Evolutionary conservation across 2,329 filamentous ascomycete genomes (phyloP).

Genomic region (Fusarium cicatricum): DNA sequence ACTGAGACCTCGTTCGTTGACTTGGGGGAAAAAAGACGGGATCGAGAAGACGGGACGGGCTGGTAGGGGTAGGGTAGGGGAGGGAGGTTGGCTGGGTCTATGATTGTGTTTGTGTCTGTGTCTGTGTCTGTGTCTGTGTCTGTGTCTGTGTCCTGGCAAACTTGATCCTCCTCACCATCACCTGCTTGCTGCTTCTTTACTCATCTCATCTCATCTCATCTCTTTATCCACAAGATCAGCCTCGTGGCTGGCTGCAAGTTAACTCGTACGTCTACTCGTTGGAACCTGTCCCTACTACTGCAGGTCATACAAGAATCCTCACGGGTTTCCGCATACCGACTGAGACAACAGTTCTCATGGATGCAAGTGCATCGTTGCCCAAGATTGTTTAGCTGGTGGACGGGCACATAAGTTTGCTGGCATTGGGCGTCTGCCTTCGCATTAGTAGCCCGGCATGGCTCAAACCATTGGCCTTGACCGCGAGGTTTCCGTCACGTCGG

Average conservation of each 20-base stretch:
- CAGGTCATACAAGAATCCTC: constrained; percentile 13
- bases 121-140: too few species aligned
- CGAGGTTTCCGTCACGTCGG: constrained; percentile 34
- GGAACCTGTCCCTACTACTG: too few species aligned
- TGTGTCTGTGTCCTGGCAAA: constrained; percentile 4
- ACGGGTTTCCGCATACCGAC: constrained; percentile 18
- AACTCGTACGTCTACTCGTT: neutral
- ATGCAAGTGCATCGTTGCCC: constrained; percentile 36
- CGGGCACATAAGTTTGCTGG: constrained; percentile 3
- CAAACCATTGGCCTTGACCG: constrained; percentile 30
- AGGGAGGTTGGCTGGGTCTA: too few species aligned
- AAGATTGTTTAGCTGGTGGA: constrained; percentile 26
- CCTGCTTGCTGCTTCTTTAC: neutral
- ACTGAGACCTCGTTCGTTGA: constrained; percentile 16
- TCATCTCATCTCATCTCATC: constrained; percentile 7
- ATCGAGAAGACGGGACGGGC: neutral
- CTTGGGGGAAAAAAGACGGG: constrained; percentile 4
- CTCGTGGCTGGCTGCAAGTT: neutral
- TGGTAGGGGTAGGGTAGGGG: too few species aligned
- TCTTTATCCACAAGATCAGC: constrained; percentile 6
- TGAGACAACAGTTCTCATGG: constrained; percentile 37
- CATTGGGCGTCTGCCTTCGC: constrained; percentile 6
- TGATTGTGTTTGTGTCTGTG: too few species aligned
- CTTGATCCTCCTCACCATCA: constrained; percentile 5
- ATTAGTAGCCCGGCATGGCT: constrained; percentile 39